phyloP scores from a whole-genome alignment of 2,329 filamentous ascomycete genomes.

The Hirsutella rhossiliensis region DNA sequence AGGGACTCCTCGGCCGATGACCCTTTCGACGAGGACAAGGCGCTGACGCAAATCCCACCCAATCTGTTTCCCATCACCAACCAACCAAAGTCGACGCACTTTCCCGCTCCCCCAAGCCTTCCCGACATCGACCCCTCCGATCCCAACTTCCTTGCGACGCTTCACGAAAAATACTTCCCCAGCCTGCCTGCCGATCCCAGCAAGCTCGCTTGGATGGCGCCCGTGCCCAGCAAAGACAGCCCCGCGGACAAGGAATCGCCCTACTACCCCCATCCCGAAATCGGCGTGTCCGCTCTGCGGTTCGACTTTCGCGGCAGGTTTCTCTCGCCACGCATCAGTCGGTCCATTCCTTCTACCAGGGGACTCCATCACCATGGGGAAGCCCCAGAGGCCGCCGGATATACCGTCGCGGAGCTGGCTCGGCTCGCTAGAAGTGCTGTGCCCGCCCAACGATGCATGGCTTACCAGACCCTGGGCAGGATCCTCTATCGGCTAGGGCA shows the following conservation, averaged over 20 bases:
- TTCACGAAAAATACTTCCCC: conserved; percentile 92
- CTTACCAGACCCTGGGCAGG: conserved; percentile 81
- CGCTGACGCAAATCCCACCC: conserved; percentile 26
- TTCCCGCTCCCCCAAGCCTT: conserved; percentile 38
- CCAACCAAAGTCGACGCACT: conserved; percentile 41
- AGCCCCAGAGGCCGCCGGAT: conserved; percentile 86
- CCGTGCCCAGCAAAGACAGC: conserved; percentile 51
- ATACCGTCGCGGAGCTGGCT: conserved; percentile 80
- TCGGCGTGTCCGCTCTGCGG: conserved; percentile 67
- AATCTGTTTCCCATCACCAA: conserved; percentile 31
- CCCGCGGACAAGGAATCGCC: conserved; percentile 57
- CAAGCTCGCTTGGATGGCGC: conserved; percentile 82
- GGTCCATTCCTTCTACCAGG: conserved; percentile 61
- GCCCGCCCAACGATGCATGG: conserved; percentile 77
- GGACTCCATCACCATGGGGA: conserved; percentile 91
- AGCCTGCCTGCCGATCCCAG: conserved; percentile 73
- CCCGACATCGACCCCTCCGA: conserved; percentile 76
- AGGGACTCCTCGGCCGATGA: not conserved
- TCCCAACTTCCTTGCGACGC: conserved; percentile 68
- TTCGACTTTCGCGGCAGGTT: conserved; percentile 81
- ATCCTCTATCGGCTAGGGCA: conserved; percentile 72
- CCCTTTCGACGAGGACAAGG: conserved; percentile 28
- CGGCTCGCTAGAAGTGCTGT: conserved; percentile 71
- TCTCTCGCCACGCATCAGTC: conserved; percentile 62
- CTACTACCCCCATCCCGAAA: conserved; percentile 67